A percentile compares a stretch with the other conserved stretches of the same genome.
Evolutionary conservation across 202 grass and related monocot genomes (phyloP).

Genomic region (Panicum hallii): DNA sequence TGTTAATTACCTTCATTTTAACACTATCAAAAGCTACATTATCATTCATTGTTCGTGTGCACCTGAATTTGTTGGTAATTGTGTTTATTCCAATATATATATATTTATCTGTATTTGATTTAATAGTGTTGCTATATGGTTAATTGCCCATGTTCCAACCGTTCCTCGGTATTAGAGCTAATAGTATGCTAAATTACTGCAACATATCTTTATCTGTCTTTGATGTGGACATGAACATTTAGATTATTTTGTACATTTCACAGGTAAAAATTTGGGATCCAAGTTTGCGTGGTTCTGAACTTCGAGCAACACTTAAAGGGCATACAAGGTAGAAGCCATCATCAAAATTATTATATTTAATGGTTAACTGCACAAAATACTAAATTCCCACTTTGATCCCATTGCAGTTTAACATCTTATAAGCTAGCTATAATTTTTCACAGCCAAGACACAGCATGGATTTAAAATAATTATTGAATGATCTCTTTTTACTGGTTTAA

Average conservation of each 20-base stretch:
- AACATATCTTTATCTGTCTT: slow-evolving; percentile 35
- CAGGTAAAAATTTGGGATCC: slow-evolving; percentile 99
- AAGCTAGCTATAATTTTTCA: slow-evolving; percentile 12
- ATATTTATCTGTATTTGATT: too few species aligned
- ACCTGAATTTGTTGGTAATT: slow-evolving; percentile 18
- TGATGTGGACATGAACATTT: slow-evolving; percentile 28
- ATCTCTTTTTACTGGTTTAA: slow-evolving; percentile 17
- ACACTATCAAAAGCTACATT: not conserved
- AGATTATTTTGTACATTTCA: slow-evolving; percentile 38
- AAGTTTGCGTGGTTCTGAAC: slow-evolving; percentile 98
- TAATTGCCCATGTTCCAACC: slow-evolving; percentile 30
- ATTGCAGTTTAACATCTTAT: slow-evolving; percentile 19
- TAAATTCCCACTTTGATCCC: slow-evolving; percentile 13
- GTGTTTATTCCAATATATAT: not conserved
- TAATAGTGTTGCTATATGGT: not conserved
- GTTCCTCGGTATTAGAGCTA: slow-evolving; percentile 17
- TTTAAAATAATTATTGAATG: not conserved
- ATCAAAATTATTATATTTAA: slow-evolving; percentile 26
- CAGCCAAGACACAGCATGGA: not conserved
- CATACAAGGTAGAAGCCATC: slow-evolving; percentile 73
- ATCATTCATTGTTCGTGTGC: slow-evolving; percentile 8
- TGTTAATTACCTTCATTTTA: slow-evolving; percentile 38
- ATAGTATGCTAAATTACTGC: slow-evolving; percentile 40
- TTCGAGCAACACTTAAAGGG: slow-evolving; percentile 95
- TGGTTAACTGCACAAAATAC: slow-evolving; percentile 28